Conservation (phyloP, 1,284 basidiomycete genomes). For the Athelia psychrophila region DNA sequence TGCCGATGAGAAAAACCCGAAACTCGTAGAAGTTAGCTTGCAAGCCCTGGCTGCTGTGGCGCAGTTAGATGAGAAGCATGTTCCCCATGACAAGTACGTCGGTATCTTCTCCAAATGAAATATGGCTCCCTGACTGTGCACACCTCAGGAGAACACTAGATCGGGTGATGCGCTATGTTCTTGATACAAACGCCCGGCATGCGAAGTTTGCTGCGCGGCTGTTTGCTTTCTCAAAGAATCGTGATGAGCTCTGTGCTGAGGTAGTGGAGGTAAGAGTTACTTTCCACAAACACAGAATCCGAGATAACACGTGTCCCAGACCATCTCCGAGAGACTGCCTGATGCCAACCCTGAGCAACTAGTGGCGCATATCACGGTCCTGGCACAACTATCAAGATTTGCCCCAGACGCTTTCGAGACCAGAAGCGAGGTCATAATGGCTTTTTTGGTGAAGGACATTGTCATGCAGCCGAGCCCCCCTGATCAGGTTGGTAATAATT, state of each 20-base stretch:
- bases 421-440: constrained; percentile 70
- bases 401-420: constrained; percentile 75
- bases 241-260: constrained; percentile 46
- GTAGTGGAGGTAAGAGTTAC: constrained; percentile 62
- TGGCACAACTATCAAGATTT: constrained; percentile 74
- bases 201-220: constrained; percentile 90
- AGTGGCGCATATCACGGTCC: constrained; percentile 66
- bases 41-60: constrained; percentile 74
- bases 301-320: constrained; percentile 30
- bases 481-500: not conserved
- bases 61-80: constrained; percentile 53
- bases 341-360: constrained; percentile 52
- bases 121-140: constrained; percentile 1
- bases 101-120: constrained; percentile 5
- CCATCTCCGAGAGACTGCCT: constrained; percentile 55
- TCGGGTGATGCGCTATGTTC: constrained; percentile 57
- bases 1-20: constrained; percentile 58
- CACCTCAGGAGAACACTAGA: constrained; percentile 60
- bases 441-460: constrained; percentile 71
- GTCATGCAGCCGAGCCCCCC: constrained; percentile 54
- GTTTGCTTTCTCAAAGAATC: constrained; percentile 58
- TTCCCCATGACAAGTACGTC: constrained; percentile 66
- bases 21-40: constrained; percentile 66
- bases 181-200: constrained; percentile 61
- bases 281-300: constrained; percentile 1